Conservation (phyloP, 768 basidiomycete species). For the Flagelloscypha sp. region DNA sequence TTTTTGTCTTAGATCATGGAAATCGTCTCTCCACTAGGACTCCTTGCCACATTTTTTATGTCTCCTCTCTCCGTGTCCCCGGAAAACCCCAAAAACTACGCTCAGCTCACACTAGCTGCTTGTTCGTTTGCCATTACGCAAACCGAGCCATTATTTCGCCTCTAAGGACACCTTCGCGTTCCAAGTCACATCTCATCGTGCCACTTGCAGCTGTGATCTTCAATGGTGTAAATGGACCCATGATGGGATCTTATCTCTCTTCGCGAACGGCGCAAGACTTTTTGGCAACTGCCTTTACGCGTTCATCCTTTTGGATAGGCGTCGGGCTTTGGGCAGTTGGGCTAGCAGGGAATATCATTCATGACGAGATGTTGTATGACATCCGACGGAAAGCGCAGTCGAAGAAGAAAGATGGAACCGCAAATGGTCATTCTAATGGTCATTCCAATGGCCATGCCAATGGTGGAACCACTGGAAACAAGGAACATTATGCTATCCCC, state of each 20-base stretch:
- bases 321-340: slow-evolving; percentile 63
- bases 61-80: slow-evolving; percentile 27
- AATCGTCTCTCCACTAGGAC: slow-evolving; percentile 33
- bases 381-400: slow-evolving; percentile 58
- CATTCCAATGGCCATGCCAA: slow-evolving; percentile 24
- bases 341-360: slow-evolving; percentile 70
- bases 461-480: slow-evolving; percentile 17
- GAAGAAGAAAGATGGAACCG: slow-evolving; percentile 25
- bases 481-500: slow-evolving; percentile 69
- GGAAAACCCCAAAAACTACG: slow-evolving; percentile 26
- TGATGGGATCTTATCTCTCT: slow-evolving; percentile 45
- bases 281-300: slow-evolving; percentile 19
- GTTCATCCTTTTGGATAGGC: slow-evolving; percentile 43
- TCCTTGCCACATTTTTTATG: slow-evolving; percentile 24
- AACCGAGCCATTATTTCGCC: slow-evolving; percentile 62
- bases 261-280: slow-evolving; percentile 28
- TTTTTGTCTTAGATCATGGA: slow-evolving; percentile 31
- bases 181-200: slow-evolving; percentile 45
- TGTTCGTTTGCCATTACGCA: slow-evolving; percentile 52
- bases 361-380: slow-evolving; percentile 85
- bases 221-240: slow-evolving; percentile 47
- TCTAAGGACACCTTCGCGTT: slow-evolving; percentile 50
- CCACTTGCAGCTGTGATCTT: slow-evolving; percentile 35
- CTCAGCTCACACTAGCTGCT: slow-evolving; percentile 36
- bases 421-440: no score